These are phyloP conservation scores for Boeremia exigua DNA, from an alignment of 2,329 filamentous ascomycete genomes.

Conservation along the genomic window DNA sequence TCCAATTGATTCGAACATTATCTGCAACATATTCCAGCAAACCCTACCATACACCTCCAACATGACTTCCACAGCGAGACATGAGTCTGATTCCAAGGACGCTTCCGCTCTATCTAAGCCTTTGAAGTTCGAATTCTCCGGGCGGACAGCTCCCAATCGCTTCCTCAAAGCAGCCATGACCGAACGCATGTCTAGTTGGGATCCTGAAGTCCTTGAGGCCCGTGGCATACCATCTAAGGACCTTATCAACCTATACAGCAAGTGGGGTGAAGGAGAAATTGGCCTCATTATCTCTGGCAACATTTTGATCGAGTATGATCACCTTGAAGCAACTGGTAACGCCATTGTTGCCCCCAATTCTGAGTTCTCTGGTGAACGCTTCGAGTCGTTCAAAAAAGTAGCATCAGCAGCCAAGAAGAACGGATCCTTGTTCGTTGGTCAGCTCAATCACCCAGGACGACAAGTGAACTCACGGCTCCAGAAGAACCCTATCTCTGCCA, in stretches of 20 bases:
- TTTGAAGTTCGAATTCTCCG: too few relatives aligned
- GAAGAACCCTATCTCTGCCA: constrained; percentile 58
- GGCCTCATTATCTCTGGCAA: constrained; percentile 67
- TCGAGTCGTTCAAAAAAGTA: too few relatives aligned
- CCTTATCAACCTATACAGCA: constrained; percentile 59
- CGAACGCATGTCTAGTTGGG: constrained; percentile 67
- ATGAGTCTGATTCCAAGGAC: too few relatives aligned
- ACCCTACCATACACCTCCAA: too few relatives aligned
- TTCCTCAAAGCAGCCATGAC: constrained; percentile 73
- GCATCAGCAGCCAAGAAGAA: too few relatives aligned
- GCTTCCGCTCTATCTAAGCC: too few relatives aligned
- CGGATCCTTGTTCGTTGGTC: too few relatives aligned
- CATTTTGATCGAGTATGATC: constrained; percentile 68
- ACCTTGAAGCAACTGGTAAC: constrained; percentile 59
- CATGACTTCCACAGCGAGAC: too few relatives aligned
- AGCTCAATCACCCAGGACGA: too few relatives aligned
- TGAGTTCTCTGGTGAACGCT: too few relatives aligned
- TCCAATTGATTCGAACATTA: too few relatives aligned
- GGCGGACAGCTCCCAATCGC: constrained; percentile 67
- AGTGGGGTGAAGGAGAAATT: constrained; percentile 59
- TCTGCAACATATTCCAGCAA: too few relatives aligned
- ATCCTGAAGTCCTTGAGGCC: constrained; percentile 57
- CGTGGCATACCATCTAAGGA: constrained; percentile 62
- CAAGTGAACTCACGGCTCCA: constrained; percentile 44
- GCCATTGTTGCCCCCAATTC: constrained; percentile 61